Base-by-base conservation (phyloP, 2,329 filamentous ascomycete species). In the Reticulascus tulasneorum region DNA sequence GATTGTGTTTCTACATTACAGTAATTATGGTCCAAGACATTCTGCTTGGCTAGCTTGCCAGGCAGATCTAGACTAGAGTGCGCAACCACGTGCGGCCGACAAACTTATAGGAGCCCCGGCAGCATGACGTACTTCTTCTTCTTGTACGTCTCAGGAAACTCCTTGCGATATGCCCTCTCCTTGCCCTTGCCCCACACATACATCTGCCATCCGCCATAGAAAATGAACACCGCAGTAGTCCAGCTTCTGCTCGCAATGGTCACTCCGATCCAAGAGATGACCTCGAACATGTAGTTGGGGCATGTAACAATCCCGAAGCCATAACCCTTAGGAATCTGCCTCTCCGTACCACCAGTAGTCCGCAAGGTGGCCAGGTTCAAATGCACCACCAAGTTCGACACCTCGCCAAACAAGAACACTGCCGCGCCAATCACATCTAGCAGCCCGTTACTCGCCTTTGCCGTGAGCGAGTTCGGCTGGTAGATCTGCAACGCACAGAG, bases 271-370 rank as follows among this genome's bases (percentile, higher is more conserved):
- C 93, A 98, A 1, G 90, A 79, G 23, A 94, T 60, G 7, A 86
- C 73, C 66, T 98, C 93, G 51, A 94, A 97, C 69, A 94, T 79
- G 70, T 98, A 98, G 69, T 98, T 98, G 26, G 93, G 93, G 67
- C 90, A 94, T 10, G 93, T 98, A 34, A 98, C 91, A 23, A 86
- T 65, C 46, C 69, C 72, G 63, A 96, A 97, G 20, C 90, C 87
- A 40, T 91, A 79, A 18, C 93, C 93, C 38, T 71, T 71, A 2
- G 93, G 93, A 46, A 98, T 94, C 50, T 88, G 89, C 41, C 91
- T 78, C 59, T 94, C 88, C 2, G 85, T 91, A 47, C 84, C 85
- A 37, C 90, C 90, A 0, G 78, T 72, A 38, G 80, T 82, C 33
- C 93, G 82, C 45, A 98, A 75, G 43, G 77, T 75, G 19, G 84